Evolutionary conservation across 805 yeast genomes (phyloP), one percentile per base, ranked within the genome.

Genomic region (Yamadazyma paraphyllophila): DNA sequence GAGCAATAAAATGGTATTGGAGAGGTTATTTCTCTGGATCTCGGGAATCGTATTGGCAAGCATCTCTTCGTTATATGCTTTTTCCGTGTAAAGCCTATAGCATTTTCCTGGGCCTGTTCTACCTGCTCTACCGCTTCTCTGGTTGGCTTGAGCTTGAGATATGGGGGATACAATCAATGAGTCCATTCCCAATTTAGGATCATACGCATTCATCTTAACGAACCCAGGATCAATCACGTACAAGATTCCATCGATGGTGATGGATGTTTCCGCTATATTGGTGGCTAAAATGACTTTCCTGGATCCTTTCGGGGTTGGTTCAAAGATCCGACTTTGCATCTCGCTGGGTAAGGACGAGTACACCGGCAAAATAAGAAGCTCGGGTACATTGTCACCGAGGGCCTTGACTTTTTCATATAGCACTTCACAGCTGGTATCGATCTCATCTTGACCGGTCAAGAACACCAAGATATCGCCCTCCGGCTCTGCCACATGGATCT

Each of bases 21-120:
- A 80, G 48, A 94, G 67, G 62, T 94, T 94, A 46, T 91, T 88
- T 47, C 99, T 73, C 60, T 89, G 88, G 41, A 94, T 90, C 62
- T 94, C 99, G 0, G 99, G 99, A 1, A 87, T 73, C 0, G 96
- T 80, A 51, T 83, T 85, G 2, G 85, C 79, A 7, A 84, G 71
- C 85, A 92, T 82, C 57, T 91, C 97, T 48, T 79, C 76, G 47
- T 77, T 69, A 62, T 74, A 91, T 0, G 96, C 91, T 48, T 80
- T 69, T 57, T 88, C 91, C 0, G 98, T 91, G 62, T 86, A 94
- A n/a, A 94, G 67, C 46, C 99, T 70, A 59, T 82, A 94, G 60
- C 99, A 95, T 54, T 88, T 84, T 1, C 99, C 99, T 0, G 97
- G 96, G 0, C 95, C 95, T 0, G 96, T 89, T 71, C 99, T 85